Evolutionary conservation across 805 yeast genomes (phyloP).

Genomic region (Ascoidea asiatica): DNA sequence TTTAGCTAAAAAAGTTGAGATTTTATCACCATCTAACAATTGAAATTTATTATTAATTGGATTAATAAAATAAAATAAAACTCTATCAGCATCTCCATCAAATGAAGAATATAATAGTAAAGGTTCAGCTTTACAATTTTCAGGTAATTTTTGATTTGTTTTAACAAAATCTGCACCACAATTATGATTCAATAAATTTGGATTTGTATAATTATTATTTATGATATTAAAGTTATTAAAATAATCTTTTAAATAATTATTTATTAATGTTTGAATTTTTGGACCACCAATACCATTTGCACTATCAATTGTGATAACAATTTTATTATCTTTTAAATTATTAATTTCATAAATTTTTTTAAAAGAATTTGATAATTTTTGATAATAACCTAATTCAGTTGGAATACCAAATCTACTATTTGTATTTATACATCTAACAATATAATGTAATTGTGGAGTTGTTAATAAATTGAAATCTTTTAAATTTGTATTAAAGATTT

Average conservation of each 20-base stretch:
- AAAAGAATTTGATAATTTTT: constrained; percentile 44
- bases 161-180: constrained; percentile 97
- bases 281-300: constrained; percentile 98
- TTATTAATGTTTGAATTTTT: constrained; percentile 38
- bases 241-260: constrained; percentile 23
- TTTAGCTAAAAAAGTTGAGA: constrained; percentile 71
- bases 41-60: constrained; percentile 24
- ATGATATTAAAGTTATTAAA: constrained; percentile 30
- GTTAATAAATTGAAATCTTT: constrained; percentile 61
- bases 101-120: constrained; percentile 60
- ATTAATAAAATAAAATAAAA: constrained; percentile 60
- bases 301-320: constrained; percentile 60
- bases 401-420: constrained; percentile 40
- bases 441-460: constrained; percentile 89
- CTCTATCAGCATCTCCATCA: constrained; percentile 96
- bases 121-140: constrained; percentile 29
- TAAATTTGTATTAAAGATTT: constrained; percentile 29
- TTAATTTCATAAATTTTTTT: constrained; percentile 24
- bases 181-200: constrained; percentile 49
- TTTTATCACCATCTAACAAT: constrained; percentile 85
- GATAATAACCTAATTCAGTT: constrained; percentile 56
- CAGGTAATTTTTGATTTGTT: constrained; percentile 71
- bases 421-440: constrained; percentile 66
- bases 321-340: constrained; percentile 13
- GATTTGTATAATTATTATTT: constrained; percentile 40